phyloP scores from a whole-genome alignment of 2,329 filamentous ascomycete species.

The Botrytis galanthina region DNA sequence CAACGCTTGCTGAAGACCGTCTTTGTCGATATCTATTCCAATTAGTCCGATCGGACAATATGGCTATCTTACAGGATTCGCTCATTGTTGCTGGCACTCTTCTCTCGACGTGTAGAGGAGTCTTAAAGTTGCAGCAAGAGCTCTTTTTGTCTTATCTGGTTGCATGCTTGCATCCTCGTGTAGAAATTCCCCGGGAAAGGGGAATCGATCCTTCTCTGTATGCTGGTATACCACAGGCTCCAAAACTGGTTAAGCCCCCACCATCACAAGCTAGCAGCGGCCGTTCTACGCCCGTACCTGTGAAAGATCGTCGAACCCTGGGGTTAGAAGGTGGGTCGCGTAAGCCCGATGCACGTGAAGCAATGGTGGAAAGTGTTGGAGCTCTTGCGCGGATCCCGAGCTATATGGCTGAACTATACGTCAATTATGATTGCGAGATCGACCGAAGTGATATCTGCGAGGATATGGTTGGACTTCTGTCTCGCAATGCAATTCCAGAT shows the following conservation, averaged over 20 bases:
- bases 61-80: slow-evolving; percentile 90
- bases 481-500: slow-evolving; percentile 92
- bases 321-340: slow-evolving; percentile 88
- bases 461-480: slow-evolving; percentile 89
- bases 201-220: slow-evolving; percentile 91
- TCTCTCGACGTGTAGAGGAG: slow-evolving; percentile 82
- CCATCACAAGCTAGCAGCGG: slow-evolving; percentile 75
- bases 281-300: slow-evolving; percentile 81
- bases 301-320: slow-evolving; percentile 88
- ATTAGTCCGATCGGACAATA: slow-evolving; percentile 91
- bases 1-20: slow-evolving; percentile 84
- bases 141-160: slow-evolving; percentile 93
- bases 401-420: slow-evolving; percentile 92
- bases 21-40: slow-evolving; percentile 95
- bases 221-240: slow-evolving; percentile 86
- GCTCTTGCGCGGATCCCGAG: slow-evolving; percentile 88
- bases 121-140: slow-evolving; percentile 95
- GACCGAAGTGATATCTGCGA: slow-evolving; percentile 90
- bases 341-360: slow-evolving; percentile 92
- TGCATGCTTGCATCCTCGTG: slow-evolving; percentile 87
- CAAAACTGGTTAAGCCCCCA: slow-evolving; percentile 78
- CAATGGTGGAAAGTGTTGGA: slow-evolving; percentile 96
- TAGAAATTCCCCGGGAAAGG: slow-evolving; percentile 87
- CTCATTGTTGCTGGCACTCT: slow-evolving; percentile 88
- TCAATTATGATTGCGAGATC: slow-evolving; percentile 97